Evolutionary conservation across 164 flowering plant genomes (phyloP).

Genomic region (Paratinospora sagittata): DNA sequence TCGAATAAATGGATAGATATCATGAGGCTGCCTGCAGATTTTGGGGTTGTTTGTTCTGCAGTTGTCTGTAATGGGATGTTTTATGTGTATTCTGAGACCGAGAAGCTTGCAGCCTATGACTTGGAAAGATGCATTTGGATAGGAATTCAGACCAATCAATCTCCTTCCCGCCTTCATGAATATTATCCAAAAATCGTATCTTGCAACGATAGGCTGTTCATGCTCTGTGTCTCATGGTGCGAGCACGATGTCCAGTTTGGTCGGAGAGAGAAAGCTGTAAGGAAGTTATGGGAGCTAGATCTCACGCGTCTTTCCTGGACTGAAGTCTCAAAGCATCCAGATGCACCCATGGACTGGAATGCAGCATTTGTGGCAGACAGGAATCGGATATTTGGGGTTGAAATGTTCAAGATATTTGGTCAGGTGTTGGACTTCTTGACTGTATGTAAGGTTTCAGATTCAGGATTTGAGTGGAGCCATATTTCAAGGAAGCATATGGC

Average conservation of each 20-base stretch:
- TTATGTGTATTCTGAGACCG: conserved; percentile 79
- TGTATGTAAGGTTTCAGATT: conserved; percentile 48
- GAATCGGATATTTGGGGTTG: conserved; percentile 68
- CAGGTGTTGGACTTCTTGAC: conserved; percentile 88
- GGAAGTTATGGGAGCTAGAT: conserved; percentile 93
- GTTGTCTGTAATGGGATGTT: conserved; percentile 62
- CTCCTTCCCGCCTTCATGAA: conserved; percentile 78
- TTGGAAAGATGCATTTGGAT: conserved; percentile 78
- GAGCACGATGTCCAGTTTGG: conserved; percentile 76
- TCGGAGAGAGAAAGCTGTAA: conserved; percentile 75
- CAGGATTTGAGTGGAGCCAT: conserved; percentile 55
- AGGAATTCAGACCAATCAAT: conserved; percentile 54
- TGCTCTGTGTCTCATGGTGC: conserved; percentile 99
- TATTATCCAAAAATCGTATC: conserved; percentile 78
- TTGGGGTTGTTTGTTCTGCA: conserved; percentile 78
- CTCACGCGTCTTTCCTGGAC: conserved; percentile 54
- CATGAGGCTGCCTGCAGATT: conserved; percentile 61
- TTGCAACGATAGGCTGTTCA: conserved; percentile 52
- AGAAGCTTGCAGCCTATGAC: conserved; percentile 76
- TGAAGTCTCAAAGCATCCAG: conserved; percentile 84
- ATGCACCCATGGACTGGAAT: conserved; percentile 99
- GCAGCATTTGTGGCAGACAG: conserved; percentile 77
- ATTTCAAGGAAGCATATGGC: conserved; percentile 71
- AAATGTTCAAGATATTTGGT: conserved; percentile 97
- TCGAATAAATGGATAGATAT: conserved; percentile 84